Evolutionary conservation across 2,329 filamentous ascomycete genomes (phyloP).

Genomic region (Penicillium palitans): DNA sequence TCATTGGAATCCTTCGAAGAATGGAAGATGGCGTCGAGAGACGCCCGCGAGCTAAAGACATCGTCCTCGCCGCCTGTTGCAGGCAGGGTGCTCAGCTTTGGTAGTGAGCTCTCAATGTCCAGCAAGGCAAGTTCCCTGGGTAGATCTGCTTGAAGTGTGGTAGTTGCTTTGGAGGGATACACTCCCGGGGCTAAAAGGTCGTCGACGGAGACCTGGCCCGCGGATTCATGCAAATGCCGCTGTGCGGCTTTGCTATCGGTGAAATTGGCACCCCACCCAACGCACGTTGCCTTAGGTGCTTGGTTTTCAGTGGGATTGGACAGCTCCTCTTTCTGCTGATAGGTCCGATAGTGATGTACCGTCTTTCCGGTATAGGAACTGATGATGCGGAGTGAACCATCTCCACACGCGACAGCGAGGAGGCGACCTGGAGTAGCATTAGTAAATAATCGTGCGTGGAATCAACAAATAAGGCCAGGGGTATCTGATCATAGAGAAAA

Average conservation of each 20-base stretch:
- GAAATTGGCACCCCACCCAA: slow-evolving; percentile 58
- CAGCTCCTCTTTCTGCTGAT: slow-evolving; percentile 20
- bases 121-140: slow-evolving; percentile 71
- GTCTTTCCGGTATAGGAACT: slow-evolving; percentile 79
- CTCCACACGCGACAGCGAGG: slow-evolving; percentile 79
- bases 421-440: slow-evolving; percentile 53
- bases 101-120: slow-evolving; percentile 73
- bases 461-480: neutral
- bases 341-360: slow-evolving; percentile 64
- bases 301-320: neutral
- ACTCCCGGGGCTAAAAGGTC: slow-evolving; percentile 44
- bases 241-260: slow-evolving; percentile 51
- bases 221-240: slow-evolving; percentile 39
- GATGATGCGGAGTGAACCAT: slow-evolving; percentile 74
- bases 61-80: slow-evolving; percentile 63
- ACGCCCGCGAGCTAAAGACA: slow-evolving; percentile 68
- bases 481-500: neutral
- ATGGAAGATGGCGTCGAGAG: slow-evolving; percentile 69
- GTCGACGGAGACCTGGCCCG: slow-evolving; percentile 41
- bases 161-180: slow-evolving; percentile 38
- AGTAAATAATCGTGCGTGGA: neutral
- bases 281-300: slow-evolving; percentile 43
- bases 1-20: slow-evolving; percentile 66
- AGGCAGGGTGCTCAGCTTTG: slow-evolving; percentile 72
- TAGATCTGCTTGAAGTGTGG: slow-evolving; percentile 56